Conservation (phyloP, 1,284 basidiomycete species). For the Dichomitus squalens region DNA sequence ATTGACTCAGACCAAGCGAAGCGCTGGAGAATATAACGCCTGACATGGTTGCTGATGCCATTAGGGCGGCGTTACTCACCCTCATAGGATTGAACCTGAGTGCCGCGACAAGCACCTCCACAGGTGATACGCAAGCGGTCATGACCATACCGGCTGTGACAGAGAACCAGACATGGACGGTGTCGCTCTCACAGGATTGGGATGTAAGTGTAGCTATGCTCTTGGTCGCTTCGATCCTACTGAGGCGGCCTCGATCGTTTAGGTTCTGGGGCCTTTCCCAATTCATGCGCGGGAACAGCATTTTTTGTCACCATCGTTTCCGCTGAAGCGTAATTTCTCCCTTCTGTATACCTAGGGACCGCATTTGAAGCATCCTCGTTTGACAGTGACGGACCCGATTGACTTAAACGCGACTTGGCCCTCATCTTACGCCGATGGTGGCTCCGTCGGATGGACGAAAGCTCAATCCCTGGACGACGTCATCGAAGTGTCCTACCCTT, state of each 20-base stretch:
- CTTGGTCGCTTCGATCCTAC: not conserved
- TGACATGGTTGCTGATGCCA: not conserved
- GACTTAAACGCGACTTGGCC: constrained; percentile 53
- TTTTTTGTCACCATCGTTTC: constrained; percentile 73
- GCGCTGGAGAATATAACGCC: no score
- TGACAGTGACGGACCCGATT: constrained; percentile 46
- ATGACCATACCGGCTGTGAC: not conserved
- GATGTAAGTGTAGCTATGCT: constrained; percentile 31
- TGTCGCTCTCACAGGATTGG: constrained; percentile 33
- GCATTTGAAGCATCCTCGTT: not conserved
- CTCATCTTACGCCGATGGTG: constrained; percentile 68
- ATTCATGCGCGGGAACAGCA: constrained; percentile 82
- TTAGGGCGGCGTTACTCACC: not conserved
- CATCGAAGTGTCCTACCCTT: constrained; percentile 61
- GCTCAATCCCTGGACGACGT: constrained; percentile 40
- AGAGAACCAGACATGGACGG: constrained; percentile 26
- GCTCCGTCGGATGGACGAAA: constrained; percentile 57
- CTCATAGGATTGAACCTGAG: not conserved
- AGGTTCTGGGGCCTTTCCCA: constrained; percentile 81
- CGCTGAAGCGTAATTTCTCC: constrained; percentile 54
- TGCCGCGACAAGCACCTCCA: not conserved
- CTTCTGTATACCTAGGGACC: not conserved
- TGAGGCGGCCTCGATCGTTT: not conserved
- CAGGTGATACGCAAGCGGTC: constrained; percentile 4
- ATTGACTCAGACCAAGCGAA: no score